Evolutionary conservation across 1,284 basidiomycete species (phyloP).

Genomic region (Anthracocystis walkeri): DNA sequence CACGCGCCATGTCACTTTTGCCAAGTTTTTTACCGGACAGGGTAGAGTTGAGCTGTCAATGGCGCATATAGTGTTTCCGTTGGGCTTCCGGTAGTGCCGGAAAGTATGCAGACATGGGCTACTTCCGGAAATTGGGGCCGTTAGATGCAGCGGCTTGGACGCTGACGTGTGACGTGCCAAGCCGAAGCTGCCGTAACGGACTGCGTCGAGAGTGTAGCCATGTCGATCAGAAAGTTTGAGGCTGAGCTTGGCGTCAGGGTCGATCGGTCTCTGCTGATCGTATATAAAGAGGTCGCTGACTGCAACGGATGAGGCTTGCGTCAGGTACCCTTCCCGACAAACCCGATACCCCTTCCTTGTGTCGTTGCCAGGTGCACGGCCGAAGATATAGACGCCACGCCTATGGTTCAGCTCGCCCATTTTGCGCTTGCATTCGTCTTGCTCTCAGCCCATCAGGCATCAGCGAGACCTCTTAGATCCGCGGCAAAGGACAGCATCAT

Average conservation of each 20-base stretch:
- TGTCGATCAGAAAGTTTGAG: no score
- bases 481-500: not conserved
- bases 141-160: no score
- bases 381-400: not conserved
- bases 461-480: slow-evolving; percentile 15
- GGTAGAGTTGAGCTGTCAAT: slow-evolving; percentile 3
- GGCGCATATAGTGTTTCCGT: not conserved
- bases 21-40: not conserved
- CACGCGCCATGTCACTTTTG: slow-evolving; percentile 25
- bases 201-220: no score
- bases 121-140: no score
- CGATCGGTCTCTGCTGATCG: no score
- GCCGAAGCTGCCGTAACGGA: no score
- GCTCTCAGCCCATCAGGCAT: not conserved
- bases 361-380: slow-evolving; percentile 26
- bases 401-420: slow-evolving; percentile 4
- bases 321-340: not conserved
- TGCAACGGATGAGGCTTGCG: not conserved
- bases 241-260: no score
- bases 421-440: not conserved
- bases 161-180: no score
- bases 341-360: not conserved
- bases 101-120: no score
- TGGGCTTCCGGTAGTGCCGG: no score
- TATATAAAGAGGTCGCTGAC: not conserved